Base-by-base conservation (phyloP, 148 eudicot species). In the Fallopia convolvulus region DNA sequence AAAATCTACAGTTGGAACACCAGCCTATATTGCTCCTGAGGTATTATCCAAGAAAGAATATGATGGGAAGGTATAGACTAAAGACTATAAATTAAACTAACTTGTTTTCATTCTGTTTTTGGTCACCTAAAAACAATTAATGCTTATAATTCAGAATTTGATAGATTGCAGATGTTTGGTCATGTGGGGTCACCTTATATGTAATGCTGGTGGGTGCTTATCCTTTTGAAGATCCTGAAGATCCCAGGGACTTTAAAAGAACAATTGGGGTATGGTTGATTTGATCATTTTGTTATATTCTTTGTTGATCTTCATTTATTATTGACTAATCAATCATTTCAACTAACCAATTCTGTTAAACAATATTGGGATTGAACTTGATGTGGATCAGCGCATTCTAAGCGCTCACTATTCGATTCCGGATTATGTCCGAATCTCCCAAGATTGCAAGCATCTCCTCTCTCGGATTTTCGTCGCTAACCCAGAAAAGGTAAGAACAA, bases 141-240 rank as follows among this genome's bases (percentile, higher is more conserved):
- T 33, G 70, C 7, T 63, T 21, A 63, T 63, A 8, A 80, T 70
- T 56, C 71, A 50, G 20, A 74, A 41, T 42, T 76, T 26, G 49
- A 60, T 68, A 90, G 97, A 88, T 86, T 82, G 97, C 97, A 83
- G 97, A 92, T 88, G 97, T 92, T 81, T 92, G 97, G 97, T 92
- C 97, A 40, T 90, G 97, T 88, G 97, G 93, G 85, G 97, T 92
- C 46, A 92, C 97, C 46, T 80, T 91, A 20, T 91, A 91, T 81
- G 97, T 91, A 14, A 92, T 89, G 97, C 80, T 92, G 36, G 93
- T 92, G 76, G 97, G 97, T 50, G 92, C 90, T 11, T 92, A 92
- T 82, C 97, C 97, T 15, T 92, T 92, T 79, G 97, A 92, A 87
- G 97, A 92, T 74, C 82, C 90, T 1, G 91, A 85, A 60, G 97